These are phyloP conservation scores for Boechera divaricarpa DNA, from an alignment of 345 rosid genomes.

Conservation along the genomic window DNA sequence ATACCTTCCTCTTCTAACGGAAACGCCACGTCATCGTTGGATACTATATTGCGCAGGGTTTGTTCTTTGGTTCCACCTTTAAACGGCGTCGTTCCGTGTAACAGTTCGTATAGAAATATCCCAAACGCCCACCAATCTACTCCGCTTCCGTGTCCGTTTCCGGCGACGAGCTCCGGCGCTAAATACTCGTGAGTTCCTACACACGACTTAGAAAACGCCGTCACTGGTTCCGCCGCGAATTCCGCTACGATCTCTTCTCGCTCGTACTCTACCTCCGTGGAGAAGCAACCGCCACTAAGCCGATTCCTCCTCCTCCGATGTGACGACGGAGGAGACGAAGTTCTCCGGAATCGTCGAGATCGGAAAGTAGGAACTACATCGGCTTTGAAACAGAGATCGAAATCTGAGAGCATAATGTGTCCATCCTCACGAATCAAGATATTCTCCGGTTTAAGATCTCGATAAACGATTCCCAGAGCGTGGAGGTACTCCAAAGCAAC, in stretches of 20 bases:
- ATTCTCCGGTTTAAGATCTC: conserved; percentile 95
- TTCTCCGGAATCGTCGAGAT: conserved; percentile 25
- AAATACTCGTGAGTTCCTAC: conserved; percentile 95
- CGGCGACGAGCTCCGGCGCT: conserved; percentile 85
- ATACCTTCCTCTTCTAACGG: conserved; percentile 52
- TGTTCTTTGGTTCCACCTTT: conserved; percentile 70
- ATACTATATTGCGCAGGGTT: conserved; percentile 75
- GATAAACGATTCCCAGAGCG: conserved; percentile 76
- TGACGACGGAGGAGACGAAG: not conserved
- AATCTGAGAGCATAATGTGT: conserved; percentile 88
- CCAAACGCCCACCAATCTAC: conserved; percentile 99
- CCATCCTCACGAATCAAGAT: conserved; percentile 79
- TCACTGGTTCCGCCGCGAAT: conserved; percentile 72
- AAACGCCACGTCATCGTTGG: conserved; percentile 54
- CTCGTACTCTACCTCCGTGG: conserved; percentile 25
- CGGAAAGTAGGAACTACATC: conserved; percentile 60
- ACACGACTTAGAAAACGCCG: conserved; percentile 67
- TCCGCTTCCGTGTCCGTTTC: conserved; percentile 85
- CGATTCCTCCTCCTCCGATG: not conserved
- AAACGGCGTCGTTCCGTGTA: conserved; percentile 81
- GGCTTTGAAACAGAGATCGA: conserved; percentile 71
- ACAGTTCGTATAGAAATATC: conserved; percentile 68
- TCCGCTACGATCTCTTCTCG: conserved; percentile 55
- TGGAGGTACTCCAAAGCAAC: conserved; percentile 85
- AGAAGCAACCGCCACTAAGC: conserved; percentile 12